Base-by-base conservation (phyloP, 2,329 filamentous ascomycete species). In the Hymenoscyphus occultus region DNA sequence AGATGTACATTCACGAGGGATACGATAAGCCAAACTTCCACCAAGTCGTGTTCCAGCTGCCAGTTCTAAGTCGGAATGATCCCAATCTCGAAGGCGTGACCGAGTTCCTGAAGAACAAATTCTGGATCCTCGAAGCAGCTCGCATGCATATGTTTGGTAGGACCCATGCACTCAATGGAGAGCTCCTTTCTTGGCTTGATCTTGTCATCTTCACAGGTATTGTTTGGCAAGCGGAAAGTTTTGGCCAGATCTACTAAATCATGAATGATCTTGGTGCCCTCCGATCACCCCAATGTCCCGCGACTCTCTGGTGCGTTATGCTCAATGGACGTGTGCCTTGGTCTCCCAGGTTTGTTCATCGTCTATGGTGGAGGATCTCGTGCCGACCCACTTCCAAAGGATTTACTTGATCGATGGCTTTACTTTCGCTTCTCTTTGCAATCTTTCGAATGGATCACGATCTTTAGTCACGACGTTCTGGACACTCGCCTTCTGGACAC, bases 41-140 rank as follows among this genome's bases (percentile, higher is more conserved):
- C 60, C 73, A 76, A 64, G 39, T 76, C 13, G 59, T 74, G 16
- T 71, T 76, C 59, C 69, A 74, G 14, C 62, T 74, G 39, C 69
- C 73, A 13, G 64, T 73, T 39, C 58, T 70, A 39, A 64, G 64
- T n/a, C 56, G 65, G 2, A 57, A 72, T 40, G 73, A 76, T 42
- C 65, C 68, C 14, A 67, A 70, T 42, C 69, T 69, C 45, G 40
- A 40, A 22, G 69, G 72, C 65, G 57, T 72, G 0, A 70, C 69
- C 39, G 58, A 59, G 2, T 74, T 73, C 58, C 59, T 73, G 22
- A 48, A 62, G 5, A 63, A 65, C 2, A 69, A 65, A 10, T 73
- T 71, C 57, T 70, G 66, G 57, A 71, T 74, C 48, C 65, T 59
- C 40, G 67, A 73, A 48, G 65, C 65, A 39, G 64, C 58, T 60